Percentiles rank a stretch among this genome's conserved stretches.
These are phyloP conservation scores for Cystobasidium ongulense DNA, from an alignment of 768 basidiomycete species.

Conservation along the genomic window DNA sequence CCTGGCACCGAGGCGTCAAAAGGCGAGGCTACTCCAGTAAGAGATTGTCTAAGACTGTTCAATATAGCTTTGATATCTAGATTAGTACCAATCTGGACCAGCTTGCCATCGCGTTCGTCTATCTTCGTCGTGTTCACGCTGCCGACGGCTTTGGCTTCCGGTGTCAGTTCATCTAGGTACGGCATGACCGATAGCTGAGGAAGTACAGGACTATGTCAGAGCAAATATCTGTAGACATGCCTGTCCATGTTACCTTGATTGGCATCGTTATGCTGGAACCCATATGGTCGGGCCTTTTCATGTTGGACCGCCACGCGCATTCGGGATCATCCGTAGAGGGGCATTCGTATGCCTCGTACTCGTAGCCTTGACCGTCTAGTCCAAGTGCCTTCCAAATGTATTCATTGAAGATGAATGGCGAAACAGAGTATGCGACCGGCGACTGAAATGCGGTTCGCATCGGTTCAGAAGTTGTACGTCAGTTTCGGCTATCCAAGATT, in stretches of 20 bases:
- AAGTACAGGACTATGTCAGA: neutral
- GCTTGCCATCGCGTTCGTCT: neutral
- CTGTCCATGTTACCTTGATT: constrained; percentile 1
- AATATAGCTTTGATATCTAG: constrained; percentile 8
- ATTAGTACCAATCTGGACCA: neutral
- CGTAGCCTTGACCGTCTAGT: neutral
- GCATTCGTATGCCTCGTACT: neutral
- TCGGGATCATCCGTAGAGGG: neutral
- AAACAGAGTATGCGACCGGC: neutral
- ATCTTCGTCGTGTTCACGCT: constrained; percentile 3
- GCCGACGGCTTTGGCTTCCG: constrained; percentile 9
- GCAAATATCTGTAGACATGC: neutral
- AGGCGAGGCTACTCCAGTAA: neutral
- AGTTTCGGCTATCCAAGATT: neutral
- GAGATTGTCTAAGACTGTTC: neutral
- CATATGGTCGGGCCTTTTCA: neutral
- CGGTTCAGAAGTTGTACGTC: neutral
- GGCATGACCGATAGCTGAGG: constrained; percentile 1
- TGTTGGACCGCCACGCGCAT: neutral
- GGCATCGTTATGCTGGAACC: constrained; percentile 11
- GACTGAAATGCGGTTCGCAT: neutral
- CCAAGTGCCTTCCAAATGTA: constrained; percentile 8
- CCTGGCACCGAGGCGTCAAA: neutral
- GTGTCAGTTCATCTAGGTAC: constrained; percentile 3
- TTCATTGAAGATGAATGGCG: neutral